Evolutionary conservation across 305 asterid species (phyloP), one percentile per base, ranked within the genome.

Genomic region (Caryopteris hybrid): DNA sequence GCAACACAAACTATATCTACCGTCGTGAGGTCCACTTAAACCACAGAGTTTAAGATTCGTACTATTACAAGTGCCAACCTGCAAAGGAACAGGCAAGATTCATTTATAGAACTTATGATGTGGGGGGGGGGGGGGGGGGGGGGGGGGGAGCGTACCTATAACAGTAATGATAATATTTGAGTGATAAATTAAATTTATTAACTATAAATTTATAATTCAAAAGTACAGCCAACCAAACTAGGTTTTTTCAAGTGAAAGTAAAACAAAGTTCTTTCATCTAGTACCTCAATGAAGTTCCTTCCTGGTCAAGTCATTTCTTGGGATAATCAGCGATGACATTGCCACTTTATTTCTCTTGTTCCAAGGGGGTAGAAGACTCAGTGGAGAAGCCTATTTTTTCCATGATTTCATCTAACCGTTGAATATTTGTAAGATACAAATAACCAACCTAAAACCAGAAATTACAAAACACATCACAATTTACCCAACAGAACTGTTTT

Each of bases 361-460:
- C 73, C 67, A 79, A 66, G 63, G 78, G 78, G 56, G 80, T 68
- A 23, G 93, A 84, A 64, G 76, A 66, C 56, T 87, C 94, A 6
- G 43, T 59, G 7, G 86, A 80, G 72, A 93, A 93, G 60, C 98
- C 98, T 70, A 93, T 83, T 73, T 83, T 84, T 74, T 83, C 79
- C 98, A 93, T 90, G 78, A 93, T 73, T 76, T 88, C 84, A 27
- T 93, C 90, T 60, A 93, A 81, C 70, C 95, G 86, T 22, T 79
- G 80, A 71, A 70, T 81, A 75, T 93, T 85, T 69, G 95, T 93
- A 66, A 93, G 89, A 81, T 93, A 93, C 69, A 93, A 78, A 82
- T 86, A 88, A 69, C 98, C 98, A 78, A 90, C 79, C 98, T 93
- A 73, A 72, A 78, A 50, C 42, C n/a, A 54, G 51, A 68, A 69